Evolutionary conservation across 2,329 filamentous ascomycete genomes (phyloP).

Genomic region (Microascus cirrosus): DNA sequence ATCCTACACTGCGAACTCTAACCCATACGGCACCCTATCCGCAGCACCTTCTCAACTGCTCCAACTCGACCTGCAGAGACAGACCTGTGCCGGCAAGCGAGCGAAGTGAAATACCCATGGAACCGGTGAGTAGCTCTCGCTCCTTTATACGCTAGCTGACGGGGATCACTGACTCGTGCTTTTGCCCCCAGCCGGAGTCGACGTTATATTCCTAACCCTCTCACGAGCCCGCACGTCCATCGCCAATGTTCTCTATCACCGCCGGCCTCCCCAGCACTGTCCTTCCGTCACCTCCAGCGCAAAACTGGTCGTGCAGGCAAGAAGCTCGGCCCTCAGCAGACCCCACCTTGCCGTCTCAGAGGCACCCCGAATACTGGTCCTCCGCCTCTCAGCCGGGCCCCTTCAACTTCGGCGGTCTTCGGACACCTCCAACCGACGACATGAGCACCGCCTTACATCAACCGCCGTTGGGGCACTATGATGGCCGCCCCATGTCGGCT

Average conservation of each 20-base stretch:
- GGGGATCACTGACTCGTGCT: no score
- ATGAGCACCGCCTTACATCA: slow-evolving; percentile 43
- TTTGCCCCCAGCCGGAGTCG: no score
- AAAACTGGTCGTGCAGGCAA: slow-evolving; percentile 1
- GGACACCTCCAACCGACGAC: slow-evolving; percentile 38
- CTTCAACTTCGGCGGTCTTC: slow-evolving; percentile 24
- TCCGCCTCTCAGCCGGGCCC: not conserved
- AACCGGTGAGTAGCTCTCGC: no score
- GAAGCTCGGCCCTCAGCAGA: not conserved
- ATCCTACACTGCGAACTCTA: no score
- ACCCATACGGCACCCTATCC: no score
- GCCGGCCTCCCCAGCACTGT: not conserved
- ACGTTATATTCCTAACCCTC: no score
- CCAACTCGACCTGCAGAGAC: no score
- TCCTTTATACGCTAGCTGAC: no score
- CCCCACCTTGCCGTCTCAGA: not conserved
- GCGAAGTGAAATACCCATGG: no score
- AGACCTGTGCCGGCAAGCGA: no score
- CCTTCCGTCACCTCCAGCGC: slow-evolving; percentile 1
- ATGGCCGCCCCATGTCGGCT: slow-evolving; percentile 21
- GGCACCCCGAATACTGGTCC: not conserved
- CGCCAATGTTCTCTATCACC: slow-evolving; percentile 1
- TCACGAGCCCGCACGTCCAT: not conserved
- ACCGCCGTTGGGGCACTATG: slow-evolving; percentile 32
- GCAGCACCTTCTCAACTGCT: no score